Base-by-base conservation (phyloP, 2,329 filamentous ascomycete genomes). In the Nothomitra cinnamomea region DNA sequence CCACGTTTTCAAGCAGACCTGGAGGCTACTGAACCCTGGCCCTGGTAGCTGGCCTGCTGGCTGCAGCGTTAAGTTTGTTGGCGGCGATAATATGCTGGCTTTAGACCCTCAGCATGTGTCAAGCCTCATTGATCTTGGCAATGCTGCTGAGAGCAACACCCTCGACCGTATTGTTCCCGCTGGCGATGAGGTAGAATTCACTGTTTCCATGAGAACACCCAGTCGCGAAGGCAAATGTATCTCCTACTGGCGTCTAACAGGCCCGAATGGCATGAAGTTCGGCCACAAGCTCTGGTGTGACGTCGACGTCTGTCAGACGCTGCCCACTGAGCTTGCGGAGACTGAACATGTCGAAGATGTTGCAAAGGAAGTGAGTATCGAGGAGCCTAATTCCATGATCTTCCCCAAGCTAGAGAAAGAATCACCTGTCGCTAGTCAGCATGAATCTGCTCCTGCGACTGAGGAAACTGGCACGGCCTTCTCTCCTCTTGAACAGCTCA, bases 401-500 rank as follows among this genome's bases (percentile, higher is more conserved):
- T 96, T 96, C 77, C 92, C 92, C 56, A 94, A 85, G 67, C 77
- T 96, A 40, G 88, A 95, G 61, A 95, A 94, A 71, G 92, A 96
- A 69, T 94, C 88, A 8, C 87, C 89, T 1, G 74, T 79, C 47
- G 76, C 83, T 19, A 94, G 87, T 70, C 77, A 85, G n/a, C 81
- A 94, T 61, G 74, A 86, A 64, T 72, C 76, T n/a, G 66, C 65
- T 43, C 61, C 64, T 42, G 63, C 51, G 59, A 65, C 58, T 52
- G 32, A 24, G 10, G 66, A 67, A 52, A 60, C 70, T 32, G 45
- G 45, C 25, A 19, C n/a, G 12, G 13, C 45, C 17, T 35, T 49
- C 45, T 49, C 45, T 35, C 22, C 45, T 19, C 45, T 49, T 49
- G 45, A 49, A 17, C 45, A 49, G 45, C 45, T 49, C 15, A 64